Conservation (phyloP, 1,284 basidiomycete genomes). For the Singerocomus rubriflavus region DNA sequence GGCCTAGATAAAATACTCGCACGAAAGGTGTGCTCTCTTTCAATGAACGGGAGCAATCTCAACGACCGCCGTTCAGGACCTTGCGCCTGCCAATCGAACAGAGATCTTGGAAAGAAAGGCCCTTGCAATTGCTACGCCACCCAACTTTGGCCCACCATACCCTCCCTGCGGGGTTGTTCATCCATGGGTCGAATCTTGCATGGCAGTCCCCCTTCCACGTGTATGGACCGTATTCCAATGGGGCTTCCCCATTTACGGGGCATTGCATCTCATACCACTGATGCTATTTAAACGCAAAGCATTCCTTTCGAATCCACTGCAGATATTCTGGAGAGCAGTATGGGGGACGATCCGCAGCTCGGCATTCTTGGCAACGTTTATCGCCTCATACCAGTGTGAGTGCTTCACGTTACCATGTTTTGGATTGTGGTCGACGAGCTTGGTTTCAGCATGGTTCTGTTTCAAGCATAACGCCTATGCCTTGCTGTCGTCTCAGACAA, state of each 20-base stretch:
- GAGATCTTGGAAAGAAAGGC: conserved; percentile 36
- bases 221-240: conserved; percentile 82
- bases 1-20: conserved; percentile 55
- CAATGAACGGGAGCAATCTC: conserved; percentile 8
- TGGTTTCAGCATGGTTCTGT: conserved; percentile 66
- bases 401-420: conserved; percentile 1
- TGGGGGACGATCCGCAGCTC: conserved; percentile 83
- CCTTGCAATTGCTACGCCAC: conserved; percentile 33
- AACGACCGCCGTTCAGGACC: conserved; percentile 30
- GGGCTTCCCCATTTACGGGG: conserved; percentile 86
- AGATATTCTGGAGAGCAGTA: conserved; percentile 62
- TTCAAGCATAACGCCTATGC: conserved; percentile 61
- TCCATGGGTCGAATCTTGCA: conserved; percentile 75
- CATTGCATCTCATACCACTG: conserved; percentile 86
- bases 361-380: conserved; percentile 85
- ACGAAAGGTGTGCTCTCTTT: conserved; percentile 42
- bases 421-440: not conserved
- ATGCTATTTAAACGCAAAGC: conserved; percentile 69
- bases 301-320: conserved; percentile 60
- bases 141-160: conserved; percentile 52
- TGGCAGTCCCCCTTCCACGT: conserved; percentile 64
- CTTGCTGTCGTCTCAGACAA: conserved; percentile 41
- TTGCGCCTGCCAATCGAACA: conserved; percentile 41
- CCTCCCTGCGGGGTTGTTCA: conserved; percentile 74
- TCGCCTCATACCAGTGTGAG: conserved; percentile 83